Base-by-base conservation (phyloP, 2,329 filamentous ascomycete genomes). In the Metarhizium brunneum region DNA sequence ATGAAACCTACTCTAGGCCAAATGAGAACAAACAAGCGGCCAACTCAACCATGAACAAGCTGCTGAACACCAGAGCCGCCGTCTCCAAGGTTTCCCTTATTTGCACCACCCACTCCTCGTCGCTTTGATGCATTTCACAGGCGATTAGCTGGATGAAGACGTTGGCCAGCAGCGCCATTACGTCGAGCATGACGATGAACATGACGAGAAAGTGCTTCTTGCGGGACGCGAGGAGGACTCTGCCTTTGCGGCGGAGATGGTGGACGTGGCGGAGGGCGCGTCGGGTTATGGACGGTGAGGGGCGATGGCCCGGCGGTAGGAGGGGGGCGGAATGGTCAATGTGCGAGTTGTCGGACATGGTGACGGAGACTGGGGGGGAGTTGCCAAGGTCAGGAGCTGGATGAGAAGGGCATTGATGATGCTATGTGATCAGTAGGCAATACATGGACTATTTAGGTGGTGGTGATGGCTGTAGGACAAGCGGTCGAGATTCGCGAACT, bases 41-140 rank as follows among this genome's bases (percentile, higher is more conserved):
- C 66, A 88, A 68, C 68, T 89, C 86, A 0, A 77, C 61, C 72
- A 88, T 75, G 65, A 89, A 89, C 32, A 87, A 63, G 60, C 76
- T 81, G 55, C 81, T 85, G 64, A 88, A 83, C 2, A 80, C 71
- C 48, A 87, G 67, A 6, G 82, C 79, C 38, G 79, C 68, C 2
- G 75, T 70, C 13, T 76, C 76, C 45, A 88, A 69, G 0, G 65
- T 61, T n/a, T 65, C 59, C 16, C 68, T 66, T 38, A 73, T 64
- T 1, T 61, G 57, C 8, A 62, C 58, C 6, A 77, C 74, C 76
- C 77, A 79, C 0, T 65, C 59, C 61, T 73, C 70, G 51, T 72
- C 61, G 36, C 67, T 58, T 42, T 68, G 64, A 49, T 71, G 68
- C 60, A 71, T 69, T 60, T 79, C 76, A 65, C 77, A 79, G 16